Conservation (phyloP, 2,329 filamentous ascomycete genomes). For the Graphium sp. region DNA sequence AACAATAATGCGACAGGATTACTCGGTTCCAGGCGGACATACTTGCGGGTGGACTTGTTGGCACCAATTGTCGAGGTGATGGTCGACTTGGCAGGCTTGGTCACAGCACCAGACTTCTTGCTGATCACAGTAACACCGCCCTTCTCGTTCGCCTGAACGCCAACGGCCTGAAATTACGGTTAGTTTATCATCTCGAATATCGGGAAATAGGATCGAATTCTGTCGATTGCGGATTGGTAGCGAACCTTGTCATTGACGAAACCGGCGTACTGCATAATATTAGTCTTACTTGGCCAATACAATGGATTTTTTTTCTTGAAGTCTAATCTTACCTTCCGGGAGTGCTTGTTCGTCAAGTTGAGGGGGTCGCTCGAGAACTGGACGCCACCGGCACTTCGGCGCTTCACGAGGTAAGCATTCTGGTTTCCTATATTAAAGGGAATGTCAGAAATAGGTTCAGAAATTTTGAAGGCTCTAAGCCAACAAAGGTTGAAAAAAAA, state of each 20-base stretch:
- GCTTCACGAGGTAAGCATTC: conserved; percentile 89
- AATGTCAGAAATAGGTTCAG: too few species aligned
- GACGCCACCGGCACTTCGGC: conserved; percentile 59
- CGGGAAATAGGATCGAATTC: neutral
- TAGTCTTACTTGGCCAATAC: conserved; percentile 13
- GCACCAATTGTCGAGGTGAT: conserved; percentile 53
- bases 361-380: conserved; percentile 90
- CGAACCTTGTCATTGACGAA: conserved; percentile 82
- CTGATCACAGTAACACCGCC: conserved; percentile 64
- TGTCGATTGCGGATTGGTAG: too few species aligned
- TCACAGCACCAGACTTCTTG: conserved; percentile 62
- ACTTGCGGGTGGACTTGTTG: conserved; percentile 61
- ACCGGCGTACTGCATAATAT: conserved; percentile 55
- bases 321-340: conserved; percentile 56
- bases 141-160: conserved; percentile 59
- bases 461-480: too few species aligned
- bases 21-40: conserved; percentile 2
- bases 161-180: conserved; percentile 48
- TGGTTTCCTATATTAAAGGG: conserved; percentile 57
- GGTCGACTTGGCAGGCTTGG: conserved; percentile 55
- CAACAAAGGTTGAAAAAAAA: neutral
- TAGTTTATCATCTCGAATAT: conserved; percentile 2
- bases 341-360: conserved; percentile 85
- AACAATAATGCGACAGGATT: neutral
- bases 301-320: neutral